phyloP scores from a whole-genome alignment of 75 land plant genomes.

The Picea glauca region DNA sequence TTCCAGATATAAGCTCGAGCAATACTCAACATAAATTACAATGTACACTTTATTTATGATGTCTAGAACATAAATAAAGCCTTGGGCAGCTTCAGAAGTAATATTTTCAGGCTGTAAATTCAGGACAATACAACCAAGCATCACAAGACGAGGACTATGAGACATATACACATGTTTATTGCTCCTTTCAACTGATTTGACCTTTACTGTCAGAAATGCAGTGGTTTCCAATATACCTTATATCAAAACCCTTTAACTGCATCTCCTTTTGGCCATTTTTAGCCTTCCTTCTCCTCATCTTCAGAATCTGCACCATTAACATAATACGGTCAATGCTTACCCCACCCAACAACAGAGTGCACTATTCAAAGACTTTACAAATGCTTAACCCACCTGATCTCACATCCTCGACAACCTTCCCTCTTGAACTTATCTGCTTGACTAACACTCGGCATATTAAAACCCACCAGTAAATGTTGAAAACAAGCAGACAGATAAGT shows the following conservation, averaged over 20 bases:
- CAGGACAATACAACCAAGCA: not conserved
- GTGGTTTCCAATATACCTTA: too few species aligned
- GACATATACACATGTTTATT: not conserved
- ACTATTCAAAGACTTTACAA: not conserved
- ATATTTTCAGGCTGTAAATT: not conserved
- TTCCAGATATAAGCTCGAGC: too few species aligned
- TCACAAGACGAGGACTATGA: not conserved
- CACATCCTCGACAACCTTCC: conserved; percentile 32
- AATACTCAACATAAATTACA: too few species aligned
- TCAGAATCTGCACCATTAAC: conserved; percentile 19
- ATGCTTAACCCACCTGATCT: conserved; percentile 25
- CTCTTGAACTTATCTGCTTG: conserved; percentile 20
- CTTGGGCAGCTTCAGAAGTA: not conserved
- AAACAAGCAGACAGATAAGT: conserved; percentile 25
- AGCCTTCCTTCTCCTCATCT: conserved; percentile 23
- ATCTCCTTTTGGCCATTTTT: not conserved
- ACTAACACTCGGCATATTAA: conserved; percentile 33
- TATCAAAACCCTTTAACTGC: too few species aligned
- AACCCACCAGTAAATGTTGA: conserved; percentile 39
- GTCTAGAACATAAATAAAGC: too few species aligned
- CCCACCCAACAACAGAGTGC: not conserved
- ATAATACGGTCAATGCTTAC: not conserved
- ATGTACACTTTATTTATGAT: too few species aligned
- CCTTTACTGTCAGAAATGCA: not conserved
- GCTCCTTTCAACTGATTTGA: not conserved